Evolutionary conservation across 2,329 filamentous ascomycete species (phyloP).

Genomic region (Cercospora zeina): DNA sequence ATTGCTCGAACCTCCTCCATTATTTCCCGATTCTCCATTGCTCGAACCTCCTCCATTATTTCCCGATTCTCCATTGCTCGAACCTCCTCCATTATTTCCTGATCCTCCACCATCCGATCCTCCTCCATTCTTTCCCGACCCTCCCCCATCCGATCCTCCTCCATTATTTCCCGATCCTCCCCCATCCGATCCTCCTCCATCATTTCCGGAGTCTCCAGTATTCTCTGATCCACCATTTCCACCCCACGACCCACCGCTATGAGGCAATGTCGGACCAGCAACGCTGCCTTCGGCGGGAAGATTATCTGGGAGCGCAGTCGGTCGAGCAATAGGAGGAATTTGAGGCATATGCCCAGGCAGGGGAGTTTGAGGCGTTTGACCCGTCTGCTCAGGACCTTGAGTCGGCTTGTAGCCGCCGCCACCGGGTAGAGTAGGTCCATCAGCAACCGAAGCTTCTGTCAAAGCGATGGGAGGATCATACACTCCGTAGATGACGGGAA

Average conservation of each 20-base stretch:
- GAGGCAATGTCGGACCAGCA: slow-evolving; percentile 11
- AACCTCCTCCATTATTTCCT: background rate
- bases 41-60: background rate
- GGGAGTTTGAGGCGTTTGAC: background rate
- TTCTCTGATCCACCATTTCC: background rate
- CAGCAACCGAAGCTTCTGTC: slow-evolving; percentile 11
- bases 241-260: slow-evolving; percentile 4
- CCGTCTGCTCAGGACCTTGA: background rate
- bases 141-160: background rate
- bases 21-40: background rate
- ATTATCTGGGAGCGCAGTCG: slow-evolving; percentile 3
- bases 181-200: background rate
- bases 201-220: background rate
- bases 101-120: background rate
- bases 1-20: slow-evolving; percentile 3
- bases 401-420: slow-evolving; percentile 8
- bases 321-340: slow-evolving; percentile 1
- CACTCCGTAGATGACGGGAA: slow-evolving; percentile 23
- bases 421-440: slow-evolving; percentile 10
- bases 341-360: slow-evolving; percentile 5
- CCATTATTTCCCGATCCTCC: background rate
- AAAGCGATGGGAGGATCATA: slow-evolving; percentile 27
- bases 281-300: background rate
- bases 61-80: background rate
- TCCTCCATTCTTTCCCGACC: background rate